A percentile compares a stretch with the other conserved stretches of the same genome.
phyloP scores from a whole-genome alignment of 1,284 basidiomycete genomes.

The Xerocomus nothofagi region DNA sequence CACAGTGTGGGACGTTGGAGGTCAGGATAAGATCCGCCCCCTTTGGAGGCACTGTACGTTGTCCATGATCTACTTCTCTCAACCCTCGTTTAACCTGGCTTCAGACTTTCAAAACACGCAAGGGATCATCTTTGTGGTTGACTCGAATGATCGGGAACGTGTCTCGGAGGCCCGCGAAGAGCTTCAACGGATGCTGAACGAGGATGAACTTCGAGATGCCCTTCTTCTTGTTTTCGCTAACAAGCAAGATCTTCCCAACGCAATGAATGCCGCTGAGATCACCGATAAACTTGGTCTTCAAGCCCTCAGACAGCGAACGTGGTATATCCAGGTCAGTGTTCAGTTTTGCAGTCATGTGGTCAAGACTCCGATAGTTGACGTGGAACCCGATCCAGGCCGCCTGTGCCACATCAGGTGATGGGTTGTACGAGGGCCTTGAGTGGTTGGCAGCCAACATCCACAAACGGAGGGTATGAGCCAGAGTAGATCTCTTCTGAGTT shows the following conservation, averaged over 20 bases:
- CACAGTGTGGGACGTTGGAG: constrained; percentile 91
- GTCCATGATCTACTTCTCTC: constrained; percentile 25
- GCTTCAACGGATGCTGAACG: constrained; percentile 99
- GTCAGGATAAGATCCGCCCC: constrained; percentile 84
- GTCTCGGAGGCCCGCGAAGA: constrained; percentile 99
- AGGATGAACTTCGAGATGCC: constrained; percentile 98
- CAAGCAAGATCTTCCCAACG: constrained; percentile 99
- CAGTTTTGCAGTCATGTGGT: neutral
- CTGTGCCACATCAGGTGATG: constrained; percentile 98
- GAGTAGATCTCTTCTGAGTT: constrained; percentile 37
- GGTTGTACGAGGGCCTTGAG: constrained; percentile 98
- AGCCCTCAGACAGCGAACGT: constrained; percentile 93
- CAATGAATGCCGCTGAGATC: constrained; percentile 99
- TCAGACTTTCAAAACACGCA: constrained; percentile 99
- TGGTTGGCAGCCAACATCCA: constrained; percentile 89
- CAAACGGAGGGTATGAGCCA: constrained; percentile 69
- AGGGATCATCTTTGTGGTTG: constrained; percentile 99
- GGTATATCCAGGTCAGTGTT: constrained; percentile 92
- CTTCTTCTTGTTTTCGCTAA: constrained; percentile 99
- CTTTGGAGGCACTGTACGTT: constrained; percentile 98
- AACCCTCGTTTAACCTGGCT: constrained; percentile 15
- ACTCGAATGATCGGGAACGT: constrained; percentile 99
- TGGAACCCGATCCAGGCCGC: constrained; percentile 65
- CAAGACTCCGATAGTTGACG: constrained; percentile 16
- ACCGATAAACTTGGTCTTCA: constrained; percentile 99